A percentile compares a stretch with the other conserved stretches of the same genome.
These are phyloP conservation scores for Ganoderma leucocontextum DNA, from an alignment of 1,284 basidiomycete genomes.

Conservation along the genomic window DNA sequence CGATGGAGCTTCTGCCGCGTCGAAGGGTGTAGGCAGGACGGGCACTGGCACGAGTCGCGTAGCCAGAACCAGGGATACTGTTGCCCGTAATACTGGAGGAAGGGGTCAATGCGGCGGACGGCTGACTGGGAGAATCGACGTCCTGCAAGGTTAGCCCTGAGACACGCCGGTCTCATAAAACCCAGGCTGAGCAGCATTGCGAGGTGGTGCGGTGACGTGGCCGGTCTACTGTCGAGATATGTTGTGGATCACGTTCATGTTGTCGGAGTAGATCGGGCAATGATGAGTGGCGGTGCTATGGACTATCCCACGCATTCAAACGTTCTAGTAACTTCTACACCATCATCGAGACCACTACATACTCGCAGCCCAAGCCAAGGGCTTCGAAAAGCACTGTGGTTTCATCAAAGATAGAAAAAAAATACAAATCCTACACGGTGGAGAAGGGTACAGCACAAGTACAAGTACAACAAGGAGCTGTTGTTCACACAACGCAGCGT, in stretches of 20 bases:
- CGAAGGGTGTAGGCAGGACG: conserved; percentile 59
- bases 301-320: not conserved
- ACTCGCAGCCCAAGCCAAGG: too few species aligned
- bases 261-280: not conserved
- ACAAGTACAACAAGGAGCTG: not conserved
- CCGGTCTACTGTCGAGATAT: not conserved
- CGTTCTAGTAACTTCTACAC: too few species aligned
- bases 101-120: not conserved
- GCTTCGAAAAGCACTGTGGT: too few species aligned
- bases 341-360: too few species aligned
- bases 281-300: not conserved
- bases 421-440: not conserved
- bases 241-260: not conserved
- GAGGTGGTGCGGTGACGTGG: not conserved
- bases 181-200: not conserved
- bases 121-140: conserved; percentile 16
- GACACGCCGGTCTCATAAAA: not conserved
- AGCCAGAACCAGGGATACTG: conserved; percentile 51
- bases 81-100: conserved; percentile 33
- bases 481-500: not conserved
- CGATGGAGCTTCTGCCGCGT: conserved; percentile 73
- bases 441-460: not conserved
- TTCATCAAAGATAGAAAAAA: too few species aligned
- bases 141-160: not conserved
- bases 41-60: conserved; percentile 65